Conservation (phyloP, 768 basidiomycete species). For the Mycena amicta region DNA sequence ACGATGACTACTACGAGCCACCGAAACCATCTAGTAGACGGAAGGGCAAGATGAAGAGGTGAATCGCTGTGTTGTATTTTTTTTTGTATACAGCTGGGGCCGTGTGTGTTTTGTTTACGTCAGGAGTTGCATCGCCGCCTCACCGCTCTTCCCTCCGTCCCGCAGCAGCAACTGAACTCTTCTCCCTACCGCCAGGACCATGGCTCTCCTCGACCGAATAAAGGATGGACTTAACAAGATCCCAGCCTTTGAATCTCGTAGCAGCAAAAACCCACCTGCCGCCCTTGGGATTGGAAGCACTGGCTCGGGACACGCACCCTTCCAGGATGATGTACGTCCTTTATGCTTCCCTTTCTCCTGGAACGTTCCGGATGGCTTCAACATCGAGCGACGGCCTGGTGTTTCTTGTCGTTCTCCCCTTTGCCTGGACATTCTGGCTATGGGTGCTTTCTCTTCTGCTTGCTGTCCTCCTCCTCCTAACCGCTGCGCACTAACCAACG, state of each 20-base stretch:
- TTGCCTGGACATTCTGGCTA: constrained; percentile 67
- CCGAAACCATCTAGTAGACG: constrained; percentile 8
- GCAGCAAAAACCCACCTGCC: constrained; percentile 36
- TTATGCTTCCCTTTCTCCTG: constrained; percentile 28
- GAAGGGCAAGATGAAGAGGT: neutral
- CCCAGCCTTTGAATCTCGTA: constrained; percentile 42
- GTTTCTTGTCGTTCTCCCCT: constrained; percentile 67
- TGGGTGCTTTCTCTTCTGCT: constrained; percentile 50
- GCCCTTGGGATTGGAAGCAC: constrained; percentile 55
- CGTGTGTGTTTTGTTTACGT: neutral
- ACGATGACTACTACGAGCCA: constrained; percentile 23
- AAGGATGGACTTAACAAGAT: constrained; percentile 51
- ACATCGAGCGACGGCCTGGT: constrained; percentile 47
- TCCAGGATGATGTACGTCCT: constrained; percentile 73
- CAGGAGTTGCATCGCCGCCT: neutral
- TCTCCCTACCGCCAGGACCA: constrained; percentile 42
- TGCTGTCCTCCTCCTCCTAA: constrained; percentile 18
- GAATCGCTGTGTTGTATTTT: too few relatives aligned
- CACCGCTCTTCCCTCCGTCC: constrained; percentile 4
- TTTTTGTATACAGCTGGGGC: neutral
- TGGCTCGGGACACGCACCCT: constrained; percentile 59
- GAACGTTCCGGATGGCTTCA: constrained; percentile 41
- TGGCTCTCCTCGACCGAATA: constrained; percentile 62
- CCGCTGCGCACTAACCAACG: constrained; percentile 15
- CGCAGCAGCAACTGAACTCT: neutral